Conservation (phyloP, 208 protist genomes). For the Porcisia deanei region DNA sequence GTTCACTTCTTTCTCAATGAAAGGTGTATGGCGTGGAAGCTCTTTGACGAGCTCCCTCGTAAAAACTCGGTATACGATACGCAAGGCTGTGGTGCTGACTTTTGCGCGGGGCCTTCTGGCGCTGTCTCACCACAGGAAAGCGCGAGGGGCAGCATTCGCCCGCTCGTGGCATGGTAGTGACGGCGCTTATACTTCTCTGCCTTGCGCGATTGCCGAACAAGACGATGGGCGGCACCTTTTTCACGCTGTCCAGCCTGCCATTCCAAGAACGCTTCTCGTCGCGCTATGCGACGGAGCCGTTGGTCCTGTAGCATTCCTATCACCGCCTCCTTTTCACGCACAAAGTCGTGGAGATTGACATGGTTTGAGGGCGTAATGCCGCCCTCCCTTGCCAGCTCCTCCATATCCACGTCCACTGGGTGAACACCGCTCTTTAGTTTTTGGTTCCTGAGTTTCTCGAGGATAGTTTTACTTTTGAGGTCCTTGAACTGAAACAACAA, state of each 20-base stretch:
- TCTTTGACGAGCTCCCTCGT: background rate
- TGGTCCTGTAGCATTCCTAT: conserved; percentile 61
- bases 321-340: conserved; percentile 42
- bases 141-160: conserved; percentile 55
- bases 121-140: conserved; percentile 7
- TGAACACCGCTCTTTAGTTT: conserved; percentile 36
- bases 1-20: conserved; percentile 1
- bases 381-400: conserved; percentile 39
- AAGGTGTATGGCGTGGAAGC: background rate
- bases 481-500: conserved; percentile 30
- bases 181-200: conserved; percentile 77
- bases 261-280: conserved; percentile 74
- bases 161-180: conserved; percentile 68
- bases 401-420: conserved; percentile 40
- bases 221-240: conserved; percentile 79
- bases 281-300: conserved; percentile 51
- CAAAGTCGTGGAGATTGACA: conserved; percentile 23
- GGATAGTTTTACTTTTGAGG: conserved; percentile 28
- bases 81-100: background rate
- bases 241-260: conserved; percentile 88
- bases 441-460: conserved; percentile 18
- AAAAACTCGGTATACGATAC: conserved; percentile 4
- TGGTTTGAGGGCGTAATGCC: conserved; percentile 32
- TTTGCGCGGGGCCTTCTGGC: background rate
- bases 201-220: conserved; percentile 62